Evolutionary conservation across 176 grass and related monocot species (phyloP).

Genomic region (Oryza glumipatula): DNA sequence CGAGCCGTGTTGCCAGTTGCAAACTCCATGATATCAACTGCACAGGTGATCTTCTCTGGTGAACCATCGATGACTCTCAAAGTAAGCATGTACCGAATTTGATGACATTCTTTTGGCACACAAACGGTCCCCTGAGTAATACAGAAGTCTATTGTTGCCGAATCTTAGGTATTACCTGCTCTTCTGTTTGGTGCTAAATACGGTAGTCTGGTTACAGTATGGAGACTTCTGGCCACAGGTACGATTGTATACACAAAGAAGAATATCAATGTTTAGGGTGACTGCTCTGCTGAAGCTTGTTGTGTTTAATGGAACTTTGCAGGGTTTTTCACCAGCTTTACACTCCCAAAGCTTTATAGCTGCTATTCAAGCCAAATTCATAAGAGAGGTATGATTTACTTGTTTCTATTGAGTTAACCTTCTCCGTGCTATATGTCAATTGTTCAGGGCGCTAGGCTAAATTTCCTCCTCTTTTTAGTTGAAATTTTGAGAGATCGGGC

Average conservation of each 20-base stretch:
- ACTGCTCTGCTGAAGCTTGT: too few species aligned
- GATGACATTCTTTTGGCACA: not conserved
- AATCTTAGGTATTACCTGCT: conserved; percentile 63
- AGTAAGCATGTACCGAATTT: conserved; percentile 55
- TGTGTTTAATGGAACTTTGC: too few species aligned
- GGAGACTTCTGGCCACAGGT: conserved; percentile 74
- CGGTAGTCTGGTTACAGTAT: conserved; percentile 57
- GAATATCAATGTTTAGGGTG: too few species aligned
- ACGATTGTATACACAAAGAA: not conserved
- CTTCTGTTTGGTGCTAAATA: conserved; percentile 78
- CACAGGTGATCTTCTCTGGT: conserved; percentile 83
- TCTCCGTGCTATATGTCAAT: too few species aligned
- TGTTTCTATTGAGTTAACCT: too few species aligned
- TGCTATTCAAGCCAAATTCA: too few species aligned
- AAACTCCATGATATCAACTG: conserved; percentile 62
- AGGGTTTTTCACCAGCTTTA: too few species aligned
- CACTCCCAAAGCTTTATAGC: too few species aligned
- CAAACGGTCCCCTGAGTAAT: not conserved
- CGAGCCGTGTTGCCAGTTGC: conserved; percentile 59
- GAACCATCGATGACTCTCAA: conserved; percentile 87
- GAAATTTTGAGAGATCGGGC: too few species aligned
- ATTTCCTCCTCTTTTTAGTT: too few species aligned
- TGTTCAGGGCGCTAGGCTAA: too few species aligned
- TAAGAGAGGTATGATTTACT: too few species aligned
- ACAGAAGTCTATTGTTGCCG: conserved; percentile 3